phyloP scores from a whole-genome alignment of 2,329 filamentous ascomycete species.

The Coniosporium tulheliwenetii region DNA sequence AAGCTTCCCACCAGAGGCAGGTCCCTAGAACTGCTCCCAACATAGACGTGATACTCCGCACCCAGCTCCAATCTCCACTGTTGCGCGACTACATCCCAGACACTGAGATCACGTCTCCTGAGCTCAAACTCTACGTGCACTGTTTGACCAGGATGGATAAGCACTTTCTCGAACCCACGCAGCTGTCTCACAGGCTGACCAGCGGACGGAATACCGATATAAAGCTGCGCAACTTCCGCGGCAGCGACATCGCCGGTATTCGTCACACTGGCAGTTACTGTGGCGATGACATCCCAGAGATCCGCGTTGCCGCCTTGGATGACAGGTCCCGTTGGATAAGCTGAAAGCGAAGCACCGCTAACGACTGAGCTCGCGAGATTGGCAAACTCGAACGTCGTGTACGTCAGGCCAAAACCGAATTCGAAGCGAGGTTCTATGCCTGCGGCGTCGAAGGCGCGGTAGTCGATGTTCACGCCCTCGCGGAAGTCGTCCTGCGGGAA shows the following conservation, averaged over 20 bases:
- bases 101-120: slow-evolving; percentile 19
- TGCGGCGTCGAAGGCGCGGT: slow-evolving; percentile 25
- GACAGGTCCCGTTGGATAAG: slow-evolving; percentile 10
- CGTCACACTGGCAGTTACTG: slow-evolving; percentile 16
- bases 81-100: slow-evolving; percentile 17
- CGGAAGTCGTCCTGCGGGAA: slow-evolving; percentile 13
- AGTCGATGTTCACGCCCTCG: slow-evolving; percentile 30
- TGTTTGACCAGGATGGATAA: slow-evolving; percentile 13
- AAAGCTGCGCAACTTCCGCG: slow-evolving; percentile 22
- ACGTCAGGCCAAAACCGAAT: slow-evolving; percentile 29
- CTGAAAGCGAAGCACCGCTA: slow-evolving; percentile 6
- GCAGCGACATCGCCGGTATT: slow-evolving; percentile 19
- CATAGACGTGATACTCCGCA: background rate
- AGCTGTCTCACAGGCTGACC: slow-evolving; percentile 18
- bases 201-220: slow-evolving; percentile 16
- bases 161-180: slow-evolving; percentile 19
- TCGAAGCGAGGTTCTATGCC: slow-evolving; percentile 25
- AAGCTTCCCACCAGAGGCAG: background rate
- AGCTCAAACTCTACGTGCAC: slow-evolving; percentile 17
- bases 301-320: slow-evolving; percentile 11
- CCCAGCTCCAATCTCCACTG: slow-evolving; percentile 10
- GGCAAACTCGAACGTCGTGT: slow-evolving; percentile 26
- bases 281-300: slow-evolving; percentile 18
- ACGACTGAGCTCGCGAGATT: slow-evolving; percentile 8
- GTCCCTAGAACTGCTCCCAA: background rate